Base-by-base conservation (phyloP, 768 basidiomycete genomes). In the Tricholoma matsutake region DNA sequence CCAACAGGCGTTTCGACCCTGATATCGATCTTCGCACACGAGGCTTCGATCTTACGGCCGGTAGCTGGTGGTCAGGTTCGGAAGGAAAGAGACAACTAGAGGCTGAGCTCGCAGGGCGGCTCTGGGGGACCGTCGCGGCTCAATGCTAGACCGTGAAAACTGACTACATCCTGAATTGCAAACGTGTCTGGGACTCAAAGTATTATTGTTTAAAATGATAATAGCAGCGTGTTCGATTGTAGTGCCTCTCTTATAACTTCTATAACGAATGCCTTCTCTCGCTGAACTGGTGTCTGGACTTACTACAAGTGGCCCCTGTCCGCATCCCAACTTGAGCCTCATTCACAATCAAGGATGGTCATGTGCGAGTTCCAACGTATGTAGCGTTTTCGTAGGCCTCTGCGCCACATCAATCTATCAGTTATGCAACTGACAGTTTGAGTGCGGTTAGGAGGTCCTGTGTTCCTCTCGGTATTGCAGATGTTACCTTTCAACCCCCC, bases 31-130 rank as follows among this genome's bases (percentile, higher is more conserved):
- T 67, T 54, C 13, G 52, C 45, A 22, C 51, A 8, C 59, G 63
- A 20, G 66, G 63, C 29, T 63, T 67, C 51, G 53, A 63, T 59
- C 60, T 65, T 55, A 49, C 53, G 22, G 39, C 22, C 16, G 62
- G 66, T 49, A 18, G 63, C 58, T 63, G 62, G 62, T 67, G 64
- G 66, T 61, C 60, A 52, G 61, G 63, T 52, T 43, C 60, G 39
- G 61, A 59, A 57, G 60, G 66, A 43, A 63, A 61, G 60, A 61
- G 56, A 63, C 64, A 65, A 18, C 49, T 65, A 22, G 60, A 67
- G 59, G 66, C 64, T 59, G 63, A 64, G 39, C 63, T 66, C 49
- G 58, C 58, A 55, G 55, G 63, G n/a, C 65, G 63, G 29, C 60
- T 66, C n/a, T 64, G 59, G 64, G 60, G 56, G 35, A 18, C 41